Evolutionary conservation across 306 rosid genomes (phyloP).

Genomic region (Glycine latifolia): DNA sequence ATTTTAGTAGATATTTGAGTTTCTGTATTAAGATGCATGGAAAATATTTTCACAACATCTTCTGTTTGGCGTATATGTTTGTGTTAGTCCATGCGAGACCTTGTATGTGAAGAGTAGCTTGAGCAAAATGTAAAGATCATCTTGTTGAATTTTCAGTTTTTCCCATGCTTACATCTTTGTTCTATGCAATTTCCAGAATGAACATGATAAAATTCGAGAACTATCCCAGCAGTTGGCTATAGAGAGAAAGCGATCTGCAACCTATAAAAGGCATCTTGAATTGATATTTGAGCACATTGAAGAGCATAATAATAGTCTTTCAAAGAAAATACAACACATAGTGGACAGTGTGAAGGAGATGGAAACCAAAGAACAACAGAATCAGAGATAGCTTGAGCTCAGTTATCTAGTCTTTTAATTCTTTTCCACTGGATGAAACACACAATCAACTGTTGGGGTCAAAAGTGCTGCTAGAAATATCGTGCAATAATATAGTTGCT

Average conservation of each 20-base stretch:
- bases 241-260: constrained; percentile 90
- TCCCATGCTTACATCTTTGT: constrained; percentile 35
- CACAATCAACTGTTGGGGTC: no score
- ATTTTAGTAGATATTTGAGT: background rate
- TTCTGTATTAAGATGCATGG: background rate
- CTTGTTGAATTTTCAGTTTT: constrained; percentile 1
- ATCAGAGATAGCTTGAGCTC: constrained; percentile 46
- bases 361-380: constrained; percentile 70
- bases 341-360: constrained; percentile 88
- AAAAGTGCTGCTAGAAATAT: constrained; percentile 12
- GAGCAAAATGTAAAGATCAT: background rate
- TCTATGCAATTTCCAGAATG: constrained; percentile 64
- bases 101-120: constrained; percentile 14
- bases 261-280: constrained; percentile 94
- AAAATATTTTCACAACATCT: constrained; percentile 27
- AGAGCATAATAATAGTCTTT: constrained; percentile 82
- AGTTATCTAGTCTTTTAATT: background rate
- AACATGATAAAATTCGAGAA: constrained; percentile 92
- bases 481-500: constrained; percentile 42
- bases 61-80: constrained; percentile 8
- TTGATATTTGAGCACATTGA: constrained; percentile 87
- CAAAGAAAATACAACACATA: constrained; percentile 86
- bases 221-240: constrained; percentile 84
- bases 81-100: background rate
- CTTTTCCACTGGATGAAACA: constrained; percentile 28